A percentile compares a stretch with the other conserved stretches of the same genome.
These are phyloP conservation scores for Scheffersomyces parashehatae DNA, from an alignment of 1,139 yeast genomes.

Conservation along the genomic window DNA sequence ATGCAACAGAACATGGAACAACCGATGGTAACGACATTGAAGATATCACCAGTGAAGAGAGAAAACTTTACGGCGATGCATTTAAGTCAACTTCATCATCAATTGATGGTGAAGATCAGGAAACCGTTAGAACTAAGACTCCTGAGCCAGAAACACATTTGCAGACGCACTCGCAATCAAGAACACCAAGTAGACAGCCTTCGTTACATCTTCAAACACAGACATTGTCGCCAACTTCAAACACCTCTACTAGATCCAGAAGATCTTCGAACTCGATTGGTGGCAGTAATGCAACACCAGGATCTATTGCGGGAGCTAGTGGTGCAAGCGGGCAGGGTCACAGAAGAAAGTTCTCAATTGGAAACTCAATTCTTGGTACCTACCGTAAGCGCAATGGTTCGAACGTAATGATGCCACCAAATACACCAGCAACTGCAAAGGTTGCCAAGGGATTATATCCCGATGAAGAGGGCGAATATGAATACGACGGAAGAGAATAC, in stretches of 20 bases:
- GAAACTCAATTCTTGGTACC: constrained; percentile 50
- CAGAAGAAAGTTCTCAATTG: constrained; percentile 64
- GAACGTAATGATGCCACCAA: constrained; percentile 46
- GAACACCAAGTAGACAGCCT: constrained; percentile 41
- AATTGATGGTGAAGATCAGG: constrained; percentile 19
- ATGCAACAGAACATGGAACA: constrained; percentile 8
- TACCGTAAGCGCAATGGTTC: constrained; percentile 51
- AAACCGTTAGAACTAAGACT: constrained; percentile 20
- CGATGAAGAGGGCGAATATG: constrained; percentile 36
- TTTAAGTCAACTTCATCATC: constrained; percentile 40
- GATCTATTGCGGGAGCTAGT: no score
- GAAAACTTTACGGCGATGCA: constrained; percentile 45
- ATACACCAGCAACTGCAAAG: constrained; percentile 53
- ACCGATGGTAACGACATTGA: constrained; percentile 16
- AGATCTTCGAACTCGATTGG: constrained; percentile 32
- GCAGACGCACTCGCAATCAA: constrained; percentile 8
- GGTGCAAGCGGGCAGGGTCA: constrained; percentile 28
- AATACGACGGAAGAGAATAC: constrained; percentile 24
- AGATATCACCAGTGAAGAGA: constrained; percentile 36
- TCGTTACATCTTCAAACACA: constrained; percentile 36
- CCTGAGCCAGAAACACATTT: constrained; percentile 24
- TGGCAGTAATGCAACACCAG: constrained; percentile 8
- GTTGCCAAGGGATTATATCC: constrained; percentile 39
- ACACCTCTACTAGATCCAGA: constrained; percentile 28
- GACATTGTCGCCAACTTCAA: constrained; percentile 27